Percentiles rank a stretch among this genome's conserved stretches.
These are phyloP conservation scores for Xylaria sp. DNA, from an alignment of 2,329 filamentous ascomycete species.

Conservation along the genomic window DNA sequence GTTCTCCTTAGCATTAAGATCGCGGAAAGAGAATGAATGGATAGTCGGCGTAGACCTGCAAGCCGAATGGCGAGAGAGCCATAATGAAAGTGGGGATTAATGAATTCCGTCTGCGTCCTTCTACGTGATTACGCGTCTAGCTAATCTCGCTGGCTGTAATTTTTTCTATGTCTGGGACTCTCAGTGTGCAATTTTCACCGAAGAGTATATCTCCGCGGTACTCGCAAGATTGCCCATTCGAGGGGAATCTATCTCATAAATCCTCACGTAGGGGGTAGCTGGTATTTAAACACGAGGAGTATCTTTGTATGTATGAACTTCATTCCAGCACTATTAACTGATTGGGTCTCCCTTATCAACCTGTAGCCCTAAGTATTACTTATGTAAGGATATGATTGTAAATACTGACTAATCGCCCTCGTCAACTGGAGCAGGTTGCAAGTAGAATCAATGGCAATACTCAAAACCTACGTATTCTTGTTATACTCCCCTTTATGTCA, in stretches of 20 bases:
- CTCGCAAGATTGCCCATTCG: neutral
- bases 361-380: neutral
- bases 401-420: neutral
- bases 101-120: neutral
- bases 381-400: neutral
- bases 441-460: no score
- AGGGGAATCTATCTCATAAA: no score
- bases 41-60: neutral
- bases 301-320: neutral
- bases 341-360: neutral
- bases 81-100: neutral
- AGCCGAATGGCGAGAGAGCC: neutral
- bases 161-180: neutral
- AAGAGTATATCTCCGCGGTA: neutral
- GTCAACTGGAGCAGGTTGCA: no score
- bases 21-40: neutral
- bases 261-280: neutral
- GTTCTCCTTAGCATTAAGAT: neutral
- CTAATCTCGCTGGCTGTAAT: neutral
- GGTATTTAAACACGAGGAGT: neutral
- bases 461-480: no score
- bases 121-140: no score
- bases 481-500: no score
- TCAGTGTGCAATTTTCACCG: neutral
- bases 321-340: neutral